phyloP scores from a whole-genome alignment of 73 alveolate species.

The Paramecium tetraurelia region DNA sequence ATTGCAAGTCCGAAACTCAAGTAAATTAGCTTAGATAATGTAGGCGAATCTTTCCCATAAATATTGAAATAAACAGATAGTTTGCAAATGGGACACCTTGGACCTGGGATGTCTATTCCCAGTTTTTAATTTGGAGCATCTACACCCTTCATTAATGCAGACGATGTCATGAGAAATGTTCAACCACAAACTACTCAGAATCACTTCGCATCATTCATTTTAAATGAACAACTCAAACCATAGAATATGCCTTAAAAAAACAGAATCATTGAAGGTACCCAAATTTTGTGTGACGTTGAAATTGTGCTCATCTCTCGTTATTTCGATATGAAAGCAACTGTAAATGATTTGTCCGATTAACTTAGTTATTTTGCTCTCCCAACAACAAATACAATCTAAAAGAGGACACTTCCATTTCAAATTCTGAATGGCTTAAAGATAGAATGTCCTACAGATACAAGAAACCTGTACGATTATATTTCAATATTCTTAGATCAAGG shows the following conservation, averaged over 20 bases:
- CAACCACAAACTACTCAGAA: background rate
- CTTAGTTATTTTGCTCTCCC: slow-evolving; percentile 33
- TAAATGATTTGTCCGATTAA: background rate
- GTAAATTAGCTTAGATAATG: background rate
- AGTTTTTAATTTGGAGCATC: slow-evolving; percentile 24
- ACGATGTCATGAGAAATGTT: background rate
- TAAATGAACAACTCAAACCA: background rate
- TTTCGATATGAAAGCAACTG: slow-evolving; percentile 17
- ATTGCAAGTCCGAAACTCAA: background rate
- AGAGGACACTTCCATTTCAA: background rate
- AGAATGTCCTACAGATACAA: slow-evolving; percentile 26
- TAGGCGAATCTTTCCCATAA: slow-evolving; percentile 12
- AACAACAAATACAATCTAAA: background rate
- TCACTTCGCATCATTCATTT: background rate
- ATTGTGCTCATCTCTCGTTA: slow-evolving; percentile 6
- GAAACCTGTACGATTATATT: background rate
- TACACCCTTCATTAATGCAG: background rate
- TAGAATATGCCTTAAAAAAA: background rate
- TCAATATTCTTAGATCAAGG: background rate
- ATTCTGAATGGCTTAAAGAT: slow-evolving; percentile 22
- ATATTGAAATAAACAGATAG: background rate
- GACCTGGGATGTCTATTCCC: background rate
- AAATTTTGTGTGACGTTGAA: slow-evolving; percentile 29
- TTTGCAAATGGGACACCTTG: background rate
- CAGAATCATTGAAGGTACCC: slow-evolving; percentile 36